A percentile compares a stretch with the other conserved stretches of the same genome.
Conservation (phyloP, 768 basidiomycete species). For the Pisolithus microcarpus region DNA sequence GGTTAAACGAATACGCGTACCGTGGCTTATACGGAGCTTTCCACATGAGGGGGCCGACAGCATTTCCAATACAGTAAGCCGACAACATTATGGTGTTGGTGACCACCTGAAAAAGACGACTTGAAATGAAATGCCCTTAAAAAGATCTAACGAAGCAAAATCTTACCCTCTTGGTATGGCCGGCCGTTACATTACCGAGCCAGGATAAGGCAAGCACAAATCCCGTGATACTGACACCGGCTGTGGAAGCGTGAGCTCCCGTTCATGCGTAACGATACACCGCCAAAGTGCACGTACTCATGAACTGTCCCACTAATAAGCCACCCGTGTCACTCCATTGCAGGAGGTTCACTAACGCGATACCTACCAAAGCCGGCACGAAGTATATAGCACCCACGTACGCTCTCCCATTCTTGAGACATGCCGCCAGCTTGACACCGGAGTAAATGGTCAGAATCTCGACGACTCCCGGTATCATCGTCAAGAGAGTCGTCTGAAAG, state of each 20-base stretch:
- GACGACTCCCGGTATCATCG: constrained; percentile 57
- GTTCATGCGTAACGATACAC: not conserved
- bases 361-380: constrained; percentile 58
- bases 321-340: constrained; percentile 64
- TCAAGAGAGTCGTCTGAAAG: constrained; percentile 62
- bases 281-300: constrained; percentile 42
- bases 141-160: constrained; percentile 3
- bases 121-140: not conserved
- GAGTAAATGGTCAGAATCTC: constrained; percentile 67
- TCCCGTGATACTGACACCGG: constrained; percentile 46
- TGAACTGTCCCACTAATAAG: constrained; percentile 39
- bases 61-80: constrained; percentile 62
- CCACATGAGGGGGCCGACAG: constrained; percentile 75
- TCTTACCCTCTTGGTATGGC: constrained; percentile 68
- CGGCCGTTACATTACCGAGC: constrained; percentile 58
- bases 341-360: constrained; percentile 54
- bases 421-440: constrained; percentile 51
- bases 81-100: constrained; percentile 66
- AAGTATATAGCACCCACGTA: constrained; percentile 56
- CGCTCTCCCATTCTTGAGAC: constrained; percentile 50
- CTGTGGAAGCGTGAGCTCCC: constrained; percentile 8
- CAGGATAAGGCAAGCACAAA: constrained; percentile 59
- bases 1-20: constrained; percentile 22
- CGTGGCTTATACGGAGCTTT: constrained; percentile 58
- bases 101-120: constrained; percentile 12